A percentile compares a stretch with the other conserved stretches of the same genome.
Conservation (phyloP, 1,284 basidiomycete genomes). For the Tilletia caries region DNA sequence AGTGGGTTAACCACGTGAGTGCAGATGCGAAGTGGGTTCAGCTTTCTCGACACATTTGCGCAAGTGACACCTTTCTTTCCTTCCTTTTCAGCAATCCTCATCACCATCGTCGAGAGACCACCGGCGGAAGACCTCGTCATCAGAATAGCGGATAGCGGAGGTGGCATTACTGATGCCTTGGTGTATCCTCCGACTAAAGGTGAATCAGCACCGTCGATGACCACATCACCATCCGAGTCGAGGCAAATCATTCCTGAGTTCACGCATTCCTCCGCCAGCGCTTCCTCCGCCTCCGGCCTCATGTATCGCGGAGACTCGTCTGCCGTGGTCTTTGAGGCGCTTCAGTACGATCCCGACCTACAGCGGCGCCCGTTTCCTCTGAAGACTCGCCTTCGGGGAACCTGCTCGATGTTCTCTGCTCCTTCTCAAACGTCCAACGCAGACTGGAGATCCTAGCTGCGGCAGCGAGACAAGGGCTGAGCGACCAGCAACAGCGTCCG, state of each 20-base stretch:
- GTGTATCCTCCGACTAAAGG: slow-evolving; percentile 14
- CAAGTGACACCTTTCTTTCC: too few relatives aligned
- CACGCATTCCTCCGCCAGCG: slow-evolving; percentile 22
- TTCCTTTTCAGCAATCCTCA: slow-evolving; percentile 23
- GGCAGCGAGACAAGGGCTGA: not conserved
- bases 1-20: slow-evolving; percentile 23
- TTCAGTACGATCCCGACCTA: not conserved
- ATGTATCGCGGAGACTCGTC: too few relatives aligned
- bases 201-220: not conserved
- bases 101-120: slow-evolving; percentile 49
- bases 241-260: too few relatives aligned
- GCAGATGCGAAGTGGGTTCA: too few relatives aligned
- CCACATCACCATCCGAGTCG: too few relatives aligned
- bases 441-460: slow-evolving; percentile 38
- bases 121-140: slow-evolving; percentile 49
- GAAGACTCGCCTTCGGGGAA: slow-evolving; percentile 21
- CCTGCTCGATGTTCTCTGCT: slow-evolving; percentile 39
- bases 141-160: slow-evolving; percentile 42
- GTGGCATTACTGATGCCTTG: slow-evolving; percentile 19
- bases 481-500: not conserved
- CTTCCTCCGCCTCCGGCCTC: slow-evolving; percentile 1
- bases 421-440: slow-evolving; percentile 40
- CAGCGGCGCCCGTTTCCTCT: slow-evolving; percentile 14
- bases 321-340: not conserved
- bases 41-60: not conserved